phyloP scores from a whole-genome alignment of 306 rosid species.

The Lathyrus sativus region DNA sequence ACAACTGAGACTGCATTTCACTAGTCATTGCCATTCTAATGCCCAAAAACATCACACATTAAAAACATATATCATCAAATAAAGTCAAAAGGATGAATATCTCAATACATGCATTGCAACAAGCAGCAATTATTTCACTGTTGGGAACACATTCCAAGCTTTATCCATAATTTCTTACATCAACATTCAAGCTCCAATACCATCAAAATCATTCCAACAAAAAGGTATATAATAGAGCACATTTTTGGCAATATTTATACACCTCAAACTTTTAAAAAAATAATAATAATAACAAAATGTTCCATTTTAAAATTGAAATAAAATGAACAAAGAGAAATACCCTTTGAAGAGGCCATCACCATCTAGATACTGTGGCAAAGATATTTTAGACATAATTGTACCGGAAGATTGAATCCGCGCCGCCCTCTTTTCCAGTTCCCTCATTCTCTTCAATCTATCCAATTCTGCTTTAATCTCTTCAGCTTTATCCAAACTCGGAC shows the following conservation, averaged over 20 bases:
- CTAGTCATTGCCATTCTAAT: conserved; percentile 96
- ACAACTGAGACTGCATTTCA: conserved; percentile 79
- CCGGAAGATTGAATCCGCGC: conserved; percentile 82
- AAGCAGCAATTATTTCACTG: conserved; percentile 11
- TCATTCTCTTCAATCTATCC: conserved; percentile 63
- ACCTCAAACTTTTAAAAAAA: neutral
- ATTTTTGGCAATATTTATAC: neutral
- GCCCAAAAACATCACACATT: conserved; percentile 36
- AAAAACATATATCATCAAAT: conserved; percentile 35
- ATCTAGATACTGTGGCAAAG: conserved; percentile 65
- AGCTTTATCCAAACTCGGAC: conserved; percentile 67
- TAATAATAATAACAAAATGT: neutral
- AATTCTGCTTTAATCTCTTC: conserved; percentile 84
- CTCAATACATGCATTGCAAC: conserved; percentile 16
- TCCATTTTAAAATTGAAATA: neutral
- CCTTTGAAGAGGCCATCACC: conserved; percentile 82
- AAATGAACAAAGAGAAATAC: conserved; percentile 45
- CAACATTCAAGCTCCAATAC: conserved; percentile 22
- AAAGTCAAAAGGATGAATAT: conserved; percentile 8
- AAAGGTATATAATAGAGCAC: neutral
- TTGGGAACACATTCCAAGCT: conserved; percentile 2
- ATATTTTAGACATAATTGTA: conserved; percentile 70
- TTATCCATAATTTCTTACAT: conserved; percentile 2
- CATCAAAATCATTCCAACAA: conserved; percentile 11
- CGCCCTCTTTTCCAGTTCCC: conserved; percentile 61